Evolutionary conservation across 208 protist genomes (phyloP), one percentile per base, ranked within the genome.

Genomic region (Acanthamoeba divionensis): DNA sequence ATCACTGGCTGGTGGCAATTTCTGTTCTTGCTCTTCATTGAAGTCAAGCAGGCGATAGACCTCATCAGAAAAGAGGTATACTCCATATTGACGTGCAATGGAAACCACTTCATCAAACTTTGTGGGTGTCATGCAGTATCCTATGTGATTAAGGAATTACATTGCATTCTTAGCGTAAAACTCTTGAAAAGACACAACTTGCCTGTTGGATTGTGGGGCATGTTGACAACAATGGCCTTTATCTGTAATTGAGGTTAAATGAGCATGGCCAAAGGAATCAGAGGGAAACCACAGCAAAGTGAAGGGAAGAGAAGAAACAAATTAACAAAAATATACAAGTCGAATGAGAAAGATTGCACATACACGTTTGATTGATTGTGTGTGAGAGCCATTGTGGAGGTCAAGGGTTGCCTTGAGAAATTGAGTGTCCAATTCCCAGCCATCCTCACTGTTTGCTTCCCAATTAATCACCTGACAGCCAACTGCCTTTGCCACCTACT

Each of bases 141-240:
- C n/a, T n/a, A n/a, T n/a, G n/a, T n/a, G n/a, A n/a, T n/a, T n/a
- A n/a, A n/a, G n/a, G n/a, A n/a, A n/a, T n/a, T n/a, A n/a, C n/a
- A n/a, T n/a, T n/a, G n/a, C n/a, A n/a, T n/a, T n/a, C n/a, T n/a
- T 18, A 60, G 52, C 18, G 52, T 24, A n/a, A 60, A n/a, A 60
- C 18, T 24, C 18, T 24, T 18, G n/a, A n/a, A 60, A 60, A 60
- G 52, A 60, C 18, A 60, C 52, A 60, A 60, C 18, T 60, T 24
- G 80, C 80, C 80, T n/a, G 80, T 88, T 7, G 80, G 80, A 54
- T 88, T 88, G 80, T 88, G 80, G 1, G 80, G 80, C 15, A 41
- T 73, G n/a, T 66, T 71, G 24, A 88, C 38, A 24, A 88, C 80
- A 2, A 88, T 88, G 7, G 44, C 80, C 12, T 21, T 47, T 26